A percentile compares a stretch with the other conserved stretches of the same genome.
Conservation (phyloP, 208 protist species). For the Porcisia deanei region DNA sequence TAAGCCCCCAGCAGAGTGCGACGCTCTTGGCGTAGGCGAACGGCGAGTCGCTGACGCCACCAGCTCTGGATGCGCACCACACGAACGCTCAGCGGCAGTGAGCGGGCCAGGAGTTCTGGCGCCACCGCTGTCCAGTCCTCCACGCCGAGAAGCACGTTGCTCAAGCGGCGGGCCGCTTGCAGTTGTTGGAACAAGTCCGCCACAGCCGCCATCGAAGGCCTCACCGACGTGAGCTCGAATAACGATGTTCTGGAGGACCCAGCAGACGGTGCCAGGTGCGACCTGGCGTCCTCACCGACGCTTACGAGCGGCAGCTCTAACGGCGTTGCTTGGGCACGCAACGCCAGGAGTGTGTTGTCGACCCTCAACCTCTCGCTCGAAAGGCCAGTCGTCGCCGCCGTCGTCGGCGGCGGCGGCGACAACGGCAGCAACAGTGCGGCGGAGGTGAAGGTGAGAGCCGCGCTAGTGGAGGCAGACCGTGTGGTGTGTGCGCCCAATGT, state of each 20-base stretch:
- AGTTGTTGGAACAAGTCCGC: slow-evolving; percentile 6
- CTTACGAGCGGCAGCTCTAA: background rate
- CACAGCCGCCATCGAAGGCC: background rate
- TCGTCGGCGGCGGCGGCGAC: too few species aligned
- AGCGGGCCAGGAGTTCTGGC: slow-evolving; percentile 19
- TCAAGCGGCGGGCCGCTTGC: slow-evolving; percentile 18
- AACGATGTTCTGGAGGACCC: background rate
- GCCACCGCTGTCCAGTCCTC: slow-evolving; percentile 17
- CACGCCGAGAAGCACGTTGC: background rate
- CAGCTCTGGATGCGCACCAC: slow-evolving; percentile 42
- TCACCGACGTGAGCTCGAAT: background rate
- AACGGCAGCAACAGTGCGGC: background rate
- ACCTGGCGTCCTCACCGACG: background rate
- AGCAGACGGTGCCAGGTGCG: background rate
- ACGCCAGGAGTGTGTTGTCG: background rate
- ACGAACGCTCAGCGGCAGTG: slow-evolving; percentile 36
- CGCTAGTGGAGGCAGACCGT: too few species aligned
- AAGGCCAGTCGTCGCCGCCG: background rate
- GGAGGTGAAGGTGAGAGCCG: background rate
- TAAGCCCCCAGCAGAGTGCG: background rate
- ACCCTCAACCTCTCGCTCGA: background rate
- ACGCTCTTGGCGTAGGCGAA: background rate
- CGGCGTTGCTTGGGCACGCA: background rate
- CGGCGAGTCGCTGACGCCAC: slow-evolving; percentile 38
- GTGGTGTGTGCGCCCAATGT: background rate